A percentile compares a stretch with the other conserved stretches of the same genome.
Evolutionary conservation across 352 stramenopile species (phyloP).

Genomic region (Globisporangium ultimum): DNA sequence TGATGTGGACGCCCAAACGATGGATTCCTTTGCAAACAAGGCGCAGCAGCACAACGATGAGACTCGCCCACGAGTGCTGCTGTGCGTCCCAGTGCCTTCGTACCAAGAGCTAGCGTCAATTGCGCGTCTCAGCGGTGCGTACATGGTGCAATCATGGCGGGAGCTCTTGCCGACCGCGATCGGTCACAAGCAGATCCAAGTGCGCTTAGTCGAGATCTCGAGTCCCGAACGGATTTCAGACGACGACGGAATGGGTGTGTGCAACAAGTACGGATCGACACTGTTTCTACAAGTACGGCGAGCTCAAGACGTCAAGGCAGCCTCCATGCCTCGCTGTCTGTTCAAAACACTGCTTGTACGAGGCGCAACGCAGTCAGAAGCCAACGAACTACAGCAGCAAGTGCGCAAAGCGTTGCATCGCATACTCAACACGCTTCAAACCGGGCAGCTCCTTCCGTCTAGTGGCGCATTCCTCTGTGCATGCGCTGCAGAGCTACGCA

Average conservation of each 20-base stretch:
- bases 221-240: background rate
- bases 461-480: constrained; percentile 12
- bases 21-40: background rate
- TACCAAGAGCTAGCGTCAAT: constrained; percentile 6
- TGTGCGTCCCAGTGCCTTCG: constrained; percentile 1
- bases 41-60: background rate
- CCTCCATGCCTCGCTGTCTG: background rate
- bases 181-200: background rate
- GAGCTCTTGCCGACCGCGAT: constrained; percentile 7
- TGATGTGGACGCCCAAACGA: constrained; percentile 6
- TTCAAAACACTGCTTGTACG: constrained; percentile 12
- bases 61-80: background rate
- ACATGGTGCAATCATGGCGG: constrained; percentile 13
- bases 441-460: constrained; percentile 7
- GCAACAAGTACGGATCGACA: background rate
- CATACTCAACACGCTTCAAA: constrained; percentile 3
- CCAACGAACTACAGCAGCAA: constrained; percentile 2
- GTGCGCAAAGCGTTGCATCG: background rate
- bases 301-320: no score
- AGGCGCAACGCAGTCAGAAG: constrained; percentile 1
- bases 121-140: constrained; percentile 7
- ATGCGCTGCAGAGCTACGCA: constrained; percentile 4
- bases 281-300: no score
- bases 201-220: constrained; percentile 9
- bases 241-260: background rate